A percentile compares a stretch with the other conserved stretches of the same genome.
phyloP scores from a whole-genome alignment of 2,329 filamentous ascomycete species.

The Cladosporium colombiae region DNA sequence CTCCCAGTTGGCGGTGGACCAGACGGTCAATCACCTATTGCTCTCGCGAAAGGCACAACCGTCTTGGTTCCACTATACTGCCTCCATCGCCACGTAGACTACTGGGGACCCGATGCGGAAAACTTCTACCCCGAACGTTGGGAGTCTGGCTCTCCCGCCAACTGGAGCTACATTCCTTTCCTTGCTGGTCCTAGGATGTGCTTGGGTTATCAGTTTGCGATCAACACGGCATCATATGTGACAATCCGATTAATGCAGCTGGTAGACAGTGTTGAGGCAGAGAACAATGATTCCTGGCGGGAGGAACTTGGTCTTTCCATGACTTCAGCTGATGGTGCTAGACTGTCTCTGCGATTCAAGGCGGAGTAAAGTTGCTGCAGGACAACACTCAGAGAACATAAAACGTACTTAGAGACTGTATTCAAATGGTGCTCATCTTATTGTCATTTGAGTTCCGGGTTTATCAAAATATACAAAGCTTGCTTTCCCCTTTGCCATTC shows the following conservation, averaged over 20 bases:
- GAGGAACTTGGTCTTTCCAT: conserved; percentile 21
- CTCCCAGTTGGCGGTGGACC: conserved; percentile 48
- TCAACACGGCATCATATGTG: conserved; percentile 22
- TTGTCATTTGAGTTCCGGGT: too few species aligned
- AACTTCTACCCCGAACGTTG: conserved; percentile 51
- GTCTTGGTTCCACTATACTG: conserved; percentile 47
- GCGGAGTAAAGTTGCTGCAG: background rate
- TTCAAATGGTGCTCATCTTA: too few species aligned
- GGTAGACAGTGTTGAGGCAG: conserved; percentile 5
- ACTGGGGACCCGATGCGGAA: conserved; percentile 51
- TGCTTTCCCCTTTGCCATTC: too few species aligned
- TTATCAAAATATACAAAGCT: too few species aligned
- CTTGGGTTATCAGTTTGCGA: conserved; percentile 22
- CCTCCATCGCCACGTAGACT: conserved; percentile 51
- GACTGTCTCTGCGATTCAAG: conserved; percentile 7
- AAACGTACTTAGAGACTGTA: too few species aligned
- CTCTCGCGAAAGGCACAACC: conserved; percentile 42
- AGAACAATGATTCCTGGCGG: conserved; percentile 14
- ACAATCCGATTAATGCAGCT: conserved; percentile 20
- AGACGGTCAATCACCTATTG: conserved; percentile 45
- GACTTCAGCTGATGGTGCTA: conserved; percentile 8
- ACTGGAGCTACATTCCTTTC: conserved; percentile 23
- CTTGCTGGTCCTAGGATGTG: conserved; percentile 23
- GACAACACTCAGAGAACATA: too few species aligned
- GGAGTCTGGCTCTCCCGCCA: conserved; percentile 28